Evolutionary conservation across 306 rosid species (phyloP).

Genomic region (Fagus crenata): DNA sequence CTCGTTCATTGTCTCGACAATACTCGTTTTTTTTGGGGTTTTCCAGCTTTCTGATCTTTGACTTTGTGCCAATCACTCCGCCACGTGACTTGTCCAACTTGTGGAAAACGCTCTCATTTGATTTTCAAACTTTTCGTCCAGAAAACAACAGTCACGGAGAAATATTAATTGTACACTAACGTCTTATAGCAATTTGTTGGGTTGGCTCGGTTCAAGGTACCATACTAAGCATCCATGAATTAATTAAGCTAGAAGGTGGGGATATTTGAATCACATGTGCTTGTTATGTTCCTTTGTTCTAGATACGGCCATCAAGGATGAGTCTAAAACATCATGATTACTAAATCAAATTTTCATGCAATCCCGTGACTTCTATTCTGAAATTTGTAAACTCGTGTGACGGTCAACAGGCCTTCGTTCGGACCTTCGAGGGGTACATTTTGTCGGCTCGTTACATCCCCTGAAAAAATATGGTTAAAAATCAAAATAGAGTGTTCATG

Average conservation of each 20-base stretch:
- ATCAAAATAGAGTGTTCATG: no score
- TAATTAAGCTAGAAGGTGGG: not conserved
- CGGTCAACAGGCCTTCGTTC: no score
- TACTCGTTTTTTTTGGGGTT: no score
- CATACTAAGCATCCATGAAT: not conserved
- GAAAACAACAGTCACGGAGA: not conserved
- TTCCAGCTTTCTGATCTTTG: conserved; percentile 11
- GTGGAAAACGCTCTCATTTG: no score
- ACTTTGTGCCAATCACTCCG: not conserved
- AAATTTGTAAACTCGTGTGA: not conserved
- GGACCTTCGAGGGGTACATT: no score
- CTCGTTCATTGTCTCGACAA: no score
- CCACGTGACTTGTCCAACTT: no score
- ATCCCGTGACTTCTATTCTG: not conserved
- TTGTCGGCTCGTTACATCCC: no score
- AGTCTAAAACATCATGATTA: no score
- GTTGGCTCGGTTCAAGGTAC: not conserved
- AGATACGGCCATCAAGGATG: no score
- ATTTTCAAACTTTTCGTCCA: not conserved
- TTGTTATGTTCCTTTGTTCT: not conserved
- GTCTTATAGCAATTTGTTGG: not conserved
- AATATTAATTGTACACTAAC: not conserved
- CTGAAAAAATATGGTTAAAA: no score
- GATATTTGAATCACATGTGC: conserved; percentile 1
- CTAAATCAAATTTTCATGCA: not conserved